Evolutionary conservation across 2,329 filamentous ascomycete species (phyloP), one percentile per base, ranked within the genome.

Genomic region (Elsinoe perseae): DNA sequence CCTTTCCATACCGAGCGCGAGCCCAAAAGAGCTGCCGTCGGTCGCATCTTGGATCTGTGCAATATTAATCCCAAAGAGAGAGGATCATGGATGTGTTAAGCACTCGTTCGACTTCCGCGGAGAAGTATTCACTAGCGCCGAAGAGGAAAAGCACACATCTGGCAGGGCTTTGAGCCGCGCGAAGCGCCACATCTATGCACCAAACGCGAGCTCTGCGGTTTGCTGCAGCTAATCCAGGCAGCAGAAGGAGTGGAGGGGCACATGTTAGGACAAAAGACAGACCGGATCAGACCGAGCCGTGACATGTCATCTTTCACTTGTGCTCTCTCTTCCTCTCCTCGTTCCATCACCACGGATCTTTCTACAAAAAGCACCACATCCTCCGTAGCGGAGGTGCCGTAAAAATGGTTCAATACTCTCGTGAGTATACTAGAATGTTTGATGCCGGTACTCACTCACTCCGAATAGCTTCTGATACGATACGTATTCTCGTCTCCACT

Each of bases 1-100:
- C 89, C 89, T 80, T 95, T 95, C 89, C 89, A 95, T 66, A 91
- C 84, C 50, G 89, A 93, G 64, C 89, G 85, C 74, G 83, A 84
- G 34, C 87, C 69, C 16, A 88, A 78, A 65, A 76, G 77, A 66
- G 82, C 77, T 43, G 27, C 43, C 34, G 59, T 61, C 9, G 60
- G 48, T 34, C 57, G 56, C 59, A 61, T 61, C 48, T 50, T 57
- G 59, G 12, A 36, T 36, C 5, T 36, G 32, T 36, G 12, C 9
- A 43, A 18, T 18, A 27, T 50, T 12, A 14, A 18, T 3, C 20
- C 14, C 5, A 30, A 14, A 16, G 12, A 30, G 14, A 21, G 21
- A 14, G 12, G 21, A 3, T 34, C 18, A n/a, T n/a, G 18, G n/a
- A 38, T 18, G 25, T 25, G 16, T 23, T 6, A 2, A 36, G 48